Conservation (phyloP, 2,329 filamentous ascomycete species). For the Penicillium sp. region DNA sequence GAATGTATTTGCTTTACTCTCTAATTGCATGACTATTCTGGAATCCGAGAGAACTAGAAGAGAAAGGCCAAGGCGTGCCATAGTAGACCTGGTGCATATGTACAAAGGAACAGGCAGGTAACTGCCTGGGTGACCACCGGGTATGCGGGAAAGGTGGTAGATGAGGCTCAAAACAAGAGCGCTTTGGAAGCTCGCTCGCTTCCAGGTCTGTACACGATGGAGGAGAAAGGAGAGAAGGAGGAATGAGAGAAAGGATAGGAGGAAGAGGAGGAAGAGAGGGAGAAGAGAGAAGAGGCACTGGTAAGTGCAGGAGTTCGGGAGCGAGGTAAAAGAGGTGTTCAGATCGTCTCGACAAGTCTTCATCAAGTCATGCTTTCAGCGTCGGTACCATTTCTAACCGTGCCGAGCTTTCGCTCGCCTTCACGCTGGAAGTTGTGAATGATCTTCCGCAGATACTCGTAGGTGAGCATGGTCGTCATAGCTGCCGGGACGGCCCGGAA, state of each 20-base stretch:
- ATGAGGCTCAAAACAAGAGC: constrained; percentile 1
- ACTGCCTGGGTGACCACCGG: not conserved
- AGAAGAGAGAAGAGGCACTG: not conserved
- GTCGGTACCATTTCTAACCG: constrained; percentile 17
- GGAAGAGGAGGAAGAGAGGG: not conserved
- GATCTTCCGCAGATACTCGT: constrained; percentile 66
- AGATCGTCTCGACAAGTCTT: constrained; percentile 4
- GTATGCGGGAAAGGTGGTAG: not conserved
- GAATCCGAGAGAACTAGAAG: not conserved
- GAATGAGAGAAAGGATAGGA: not conserved
- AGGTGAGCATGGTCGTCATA: constrained; percentile 96
- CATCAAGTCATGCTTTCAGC: constrained; percentile 20
- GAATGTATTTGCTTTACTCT: constrained; percentile 16
- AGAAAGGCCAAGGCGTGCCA: not conserved
- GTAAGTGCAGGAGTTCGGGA: not conserved
- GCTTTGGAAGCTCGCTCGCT: constrained; percentile 13
- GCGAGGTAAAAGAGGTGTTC: not conserved
- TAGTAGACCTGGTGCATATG: not conserved
- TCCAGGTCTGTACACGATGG: constrained; percentile 19
- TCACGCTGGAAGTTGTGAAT: constrained; percentile 53
- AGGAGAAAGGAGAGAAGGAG: constrained; percentile 3
- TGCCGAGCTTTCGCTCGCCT: constrained; percentile 34
- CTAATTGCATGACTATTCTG: not conserved
- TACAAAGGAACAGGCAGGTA: not conserved
- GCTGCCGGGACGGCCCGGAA: constrained; percentile 91